A percentile compares a stretch with the other conserved stretches of the same genome.
Conservation (phyloP, 192 early-diverging fungal genomes). For the Entophlyctis luteolus region DNA sequence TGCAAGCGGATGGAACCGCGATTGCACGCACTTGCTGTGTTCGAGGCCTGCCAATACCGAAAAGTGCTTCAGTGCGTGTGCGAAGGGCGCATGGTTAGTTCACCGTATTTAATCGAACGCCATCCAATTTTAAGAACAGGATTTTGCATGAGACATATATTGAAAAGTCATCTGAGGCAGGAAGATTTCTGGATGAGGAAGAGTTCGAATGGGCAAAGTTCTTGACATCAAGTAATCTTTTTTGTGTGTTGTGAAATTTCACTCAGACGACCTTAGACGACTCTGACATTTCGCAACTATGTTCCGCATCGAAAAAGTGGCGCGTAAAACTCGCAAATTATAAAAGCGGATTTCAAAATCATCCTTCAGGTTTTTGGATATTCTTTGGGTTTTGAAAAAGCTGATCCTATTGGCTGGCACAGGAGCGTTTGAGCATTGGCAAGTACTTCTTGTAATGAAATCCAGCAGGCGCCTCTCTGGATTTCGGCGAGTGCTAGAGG, state of each 20-base stretch:
- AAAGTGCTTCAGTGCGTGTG: constrained; percentile 38
- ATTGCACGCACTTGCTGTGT: constrained; percentile 43
- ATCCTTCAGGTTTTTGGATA: too few species aligned
- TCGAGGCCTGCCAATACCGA: constrained; percentile 35
- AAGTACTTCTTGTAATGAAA: too few species aligned
- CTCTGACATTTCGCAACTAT: constrained; percentile 7
- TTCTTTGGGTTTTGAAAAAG: too few species aligned
- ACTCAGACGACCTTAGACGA: neutral
- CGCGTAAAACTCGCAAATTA: constrained; percentile 31
- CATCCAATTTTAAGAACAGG: constrained; percentile 1
- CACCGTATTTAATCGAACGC: neutral
- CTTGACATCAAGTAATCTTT: neutral
- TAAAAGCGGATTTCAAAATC: constrained; percentile 7
- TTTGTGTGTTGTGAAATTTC: neutral
- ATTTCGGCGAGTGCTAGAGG: too few species aligned
- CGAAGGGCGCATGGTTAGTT: constrained; percentile 38
- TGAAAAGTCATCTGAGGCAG: constrained; percentile 24
- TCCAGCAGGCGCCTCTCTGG: too few species aligned
- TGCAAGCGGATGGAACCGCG: constrained; percentile 22
- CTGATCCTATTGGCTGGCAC: too few species aligned
- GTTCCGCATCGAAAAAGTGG: constrained; percentile 29
- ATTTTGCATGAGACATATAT: constrained; percentile 34
- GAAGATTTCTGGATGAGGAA: constrained; percentile 40
- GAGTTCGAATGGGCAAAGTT: constrained; percentile 35
- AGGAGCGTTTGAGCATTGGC: too few species aligned